Evolutionary conservation across 2,329 filamentous ascomycete species (phyloP), one percentile per base, ranked within the genome.

Genomic region (Keithomyces neogunnii): DNA sequence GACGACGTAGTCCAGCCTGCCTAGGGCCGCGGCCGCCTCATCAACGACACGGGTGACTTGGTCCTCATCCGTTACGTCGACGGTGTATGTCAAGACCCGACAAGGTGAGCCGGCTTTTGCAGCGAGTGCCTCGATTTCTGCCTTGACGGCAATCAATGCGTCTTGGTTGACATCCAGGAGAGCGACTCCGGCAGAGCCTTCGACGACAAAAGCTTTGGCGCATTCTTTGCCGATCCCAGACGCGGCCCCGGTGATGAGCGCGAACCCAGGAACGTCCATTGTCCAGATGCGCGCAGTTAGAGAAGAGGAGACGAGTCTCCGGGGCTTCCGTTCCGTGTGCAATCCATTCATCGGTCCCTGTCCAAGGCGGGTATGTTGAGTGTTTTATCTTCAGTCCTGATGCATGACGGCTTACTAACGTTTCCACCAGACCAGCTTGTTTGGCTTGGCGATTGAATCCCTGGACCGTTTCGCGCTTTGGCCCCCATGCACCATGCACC

Each of bases 1-100:
- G 49, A 72, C 66, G 6, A 67, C 64, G 47, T 71, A 71, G 53
- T 73, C 70, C 3, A 73, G 55, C 0, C 69, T 61, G 0, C 69
- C 67, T 43, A 71, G 71, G 2, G 54, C 53, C 3, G 51, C 6
- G 5, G 63, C 64, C 0, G 60, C 60, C 0, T 61, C 55, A 3
- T 57, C 32, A 1, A 72, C 61, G 9, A 59, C 56, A 11, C 3
- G 32, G 4, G n/a, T 33, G 31, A 50, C 48, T 29, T 45, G 48
- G 11, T 38, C 56, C 43, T 71, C 66, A 29, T 68, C 57, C 3
- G 61, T 60, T 3, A 70, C 62, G 28, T 70, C 55, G 6, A 60
- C 44, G 2, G 47, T 9, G 29, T 59, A 56, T 5, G 48, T 31
- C 19, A 44, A n/a, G 4, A 50, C 5, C 11, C 28, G n/a, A 26